Evolutionary conservation across 306 rosid species (phyloP), one percentile per base, ranked within the genome.

Genomic region (Lagenaria siceraria): DNA sequence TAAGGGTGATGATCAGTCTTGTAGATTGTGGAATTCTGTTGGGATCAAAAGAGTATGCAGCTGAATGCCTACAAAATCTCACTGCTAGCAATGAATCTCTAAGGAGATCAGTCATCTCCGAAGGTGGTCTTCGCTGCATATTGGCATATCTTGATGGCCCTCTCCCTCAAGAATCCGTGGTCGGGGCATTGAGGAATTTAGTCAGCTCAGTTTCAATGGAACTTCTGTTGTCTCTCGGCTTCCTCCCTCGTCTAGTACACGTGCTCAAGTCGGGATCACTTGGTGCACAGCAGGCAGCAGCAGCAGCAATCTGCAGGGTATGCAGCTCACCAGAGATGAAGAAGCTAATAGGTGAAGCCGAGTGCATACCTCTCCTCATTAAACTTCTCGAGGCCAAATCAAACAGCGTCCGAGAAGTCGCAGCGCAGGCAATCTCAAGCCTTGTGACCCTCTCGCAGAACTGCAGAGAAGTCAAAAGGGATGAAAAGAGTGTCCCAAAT

Each of bases 21-120:
- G 83, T 96, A 0, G 90, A 81, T 65, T 75, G 85, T 65, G 99
- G 99, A 69, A 87, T 96, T 80, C 82, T 92, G 68, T 65, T 89
- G 58, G 96, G 95, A 59, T 86, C 99, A 10, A 96, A 87, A 77
- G 99, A 92, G 77, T 92, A 90, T 65, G 99, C 99, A 2, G 98
- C 99, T 1, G 99, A 96, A 58, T 96, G 97, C 83, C 81, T 96
- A 76, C 98, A 89, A 87, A 96, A 92, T 82, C 96, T 96, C 83
- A 96, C 99, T 25, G 84, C 93, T 11, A 80, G 96, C 90, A 96
- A 92, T 25, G 98, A 96, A 60, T 84, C 85, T 81, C 77, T 96
- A 24, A 84, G 88, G 81, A 84, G 87, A 82, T 79, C 82, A 27
- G 98, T 92, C 24, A 76, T 92, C 74, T 83, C 90, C 12, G 98